A percentile compares a stretch with the other conserved stretches of the same genome.
Evolutionary conservation across 441 rosid species (phyloP).

Genomic region (Euphorbia celastroides): DNA sequence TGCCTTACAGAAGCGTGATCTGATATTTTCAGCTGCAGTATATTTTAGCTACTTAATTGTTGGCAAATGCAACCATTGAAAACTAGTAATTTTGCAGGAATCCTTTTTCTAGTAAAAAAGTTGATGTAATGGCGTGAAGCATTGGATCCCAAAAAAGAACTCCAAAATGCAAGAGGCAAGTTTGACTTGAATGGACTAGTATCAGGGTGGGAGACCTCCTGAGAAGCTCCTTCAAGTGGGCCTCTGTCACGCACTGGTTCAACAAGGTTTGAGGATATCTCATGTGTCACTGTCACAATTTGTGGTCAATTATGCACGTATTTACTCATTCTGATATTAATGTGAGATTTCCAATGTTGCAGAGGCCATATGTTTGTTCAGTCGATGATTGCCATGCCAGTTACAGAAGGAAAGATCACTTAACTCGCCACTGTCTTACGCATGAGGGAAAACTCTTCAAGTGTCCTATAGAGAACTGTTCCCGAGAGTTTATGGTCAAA

Average conservation of each 20-base stretch:
- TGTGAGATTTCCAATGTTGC: slow-evolving; percentile 11
- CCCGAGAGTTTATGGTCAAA: slow-evolving; percentile 37
- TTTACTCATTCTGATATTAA: not conserved
- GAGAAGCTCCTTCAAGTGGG: slow-evolving; percentile 84
- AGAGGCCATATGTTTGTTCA: slow-evolving; percentile 69
- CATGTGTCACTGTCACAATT: not conserved
- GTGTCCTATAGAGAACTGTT: slow-evolving; percentile 60
- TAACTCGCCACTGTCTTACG: slow-evolving; percentile 58
- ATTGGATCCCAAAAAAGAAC: slow-evolving; percentile 94
- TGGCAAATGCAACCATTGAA: slow-evolving; percentile 13
- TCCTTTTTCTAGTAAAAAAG: slow-evolving; percentile 18
- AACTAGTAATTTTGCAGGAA: slow-evolving; percentile 46
- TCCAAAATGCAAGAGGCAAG: slow-evolving; percentile 89
- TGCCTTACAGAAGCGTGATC: not conserved
- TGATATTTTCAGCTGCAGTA: not conserved
- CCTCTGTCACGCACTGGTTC: slow-evolving; percentile 64
- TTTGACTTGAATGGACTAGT: slow-evolving; percentile 70
- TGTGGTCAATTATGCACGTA: not conserved
- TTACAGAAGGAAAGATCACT: slow-evolving; percentile 81
- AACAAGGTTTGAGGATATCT: slow-evolving; percentile 37
- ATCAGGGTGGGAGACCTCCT: slow-evolving; percentile 98
- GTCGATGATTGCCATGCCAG: slow-evolving; percentile 57
- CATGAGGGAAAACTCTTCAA: slow-evolving; percentile 68
- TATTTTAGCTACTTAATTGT: not conserved
- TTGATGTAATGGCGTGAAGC: slow-evolving; percentile 55